Conservation (phyloP, 1,284 basidiomycete species). For the Cutaneotrichosporon dermatis region DNA sequence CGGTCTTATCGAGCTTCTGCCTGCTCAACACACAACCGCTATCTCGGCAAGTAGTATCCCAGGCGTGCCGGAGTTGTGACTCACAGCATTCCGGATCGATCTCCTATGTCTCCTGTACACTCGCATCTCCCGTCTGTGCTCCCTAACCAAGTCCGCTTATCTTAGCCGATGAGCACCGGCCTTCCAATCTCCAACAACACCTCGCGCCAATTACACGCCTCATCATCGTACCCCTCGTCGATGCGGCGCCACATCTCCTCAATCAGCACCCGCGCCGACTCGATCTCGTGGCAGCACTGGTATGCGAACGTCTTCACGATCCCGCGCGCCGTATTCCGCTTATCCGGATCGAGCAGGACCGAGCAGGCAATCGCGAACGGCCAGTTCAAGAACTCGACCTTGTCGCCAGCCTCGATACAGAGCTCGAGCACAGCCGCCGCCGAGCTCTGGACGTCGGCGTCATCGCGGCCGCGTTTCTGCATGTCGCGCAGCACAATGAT, state of each 20-base stretch:
- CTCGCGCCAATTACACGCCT: slow-evolving; percentile 37
- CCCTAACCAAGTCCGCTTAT: not conserved
- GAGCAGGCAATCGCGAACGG: slow-evolving; percentile 33
- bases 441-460: slow-evolving; percentile 28
- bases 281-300: slow-evolving; percentile 41
- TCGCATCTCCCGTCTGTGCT: too few species aligned
- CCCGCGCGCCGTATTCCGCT: slow-evolving; percentile 26
- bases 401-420: slow-evolving; percentile 35
- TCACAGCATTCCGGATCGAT: too few species aligned
- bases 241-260: slow-evolving; percentile 42
- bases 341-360: slow-evolving; percentile 19
- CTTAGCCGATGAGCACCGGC: slow-evolving; percentile 31
- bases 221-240: slow-evolving; percentile 37
- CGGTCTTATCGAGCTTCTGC: too few species aligned
- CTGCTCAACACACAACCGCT: too few species aligned
- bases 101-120: too few species aligned
- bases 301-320: slow-evolving; percentile 36
- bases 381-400: slow-evolving; percentile 45
- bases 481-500: slow-evolving; percentile 34
- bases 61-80: too few species aligned
- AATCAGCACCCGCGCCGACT: slow-evolving; percentile 26
- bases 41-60: too few species aligned
- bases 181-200: slow-evolving; percentile 36
- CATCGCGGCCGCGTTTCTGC: slow-evolving; percentile 20
- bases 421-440: slow-evolving; percentile 34